Conservation (phyloP, 371 early-diverging fungal species). For the Parasitella parasitica region DNA sequence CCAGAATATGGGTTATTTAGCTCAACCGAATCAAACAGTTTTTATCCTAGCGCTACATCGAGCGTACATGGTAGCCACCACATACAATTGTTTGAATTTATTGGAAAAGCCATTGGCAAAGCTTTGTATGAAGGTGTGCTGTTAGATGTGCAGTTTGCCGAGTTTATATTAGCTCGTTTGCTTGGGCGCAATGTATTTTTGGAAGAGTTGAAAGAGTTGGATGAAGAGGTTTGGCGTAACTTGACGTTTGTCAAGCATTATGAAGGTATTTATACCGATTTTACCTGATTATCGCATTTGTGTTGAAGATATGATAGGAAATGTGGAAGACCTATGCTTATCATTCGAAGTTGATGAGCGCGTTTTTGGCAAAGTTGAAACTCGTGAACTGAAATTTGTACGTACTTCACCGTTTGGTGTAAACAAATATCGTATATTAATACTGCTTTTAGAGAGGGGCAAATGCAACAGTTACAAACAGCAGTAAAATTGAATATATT, state of each 20-base stretch:
- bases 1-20: slow-evolving; percentile 71
- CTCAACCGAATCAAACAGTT: slow-evolving; percentile 62
- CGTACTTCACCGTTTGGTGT: too few relatives aligned
- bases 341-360: slow-evolving; percentile 71
- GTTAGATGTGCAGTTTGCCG: slow-evolving; percentile 85
- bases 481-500: slow-evolving; percentile 77
- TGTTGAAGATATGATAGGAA: neutral
- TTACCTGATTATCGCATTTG: slow-evolving; percentile 29
- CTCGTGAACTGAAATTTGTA: slow-evolving; percentile 52
- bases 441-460: slow-evolving; percentile 72
- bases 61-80: slow-evolving; percentile 50
- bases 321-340: slow-evolving; percentile 61
- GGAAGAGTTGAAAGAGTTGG: slow-evolving; percentile 82
- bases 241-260: slow-evolving; percentile 81
- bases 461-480: slow-evolving; percentile 69
- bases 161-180: slow-evolving; percentile 81
- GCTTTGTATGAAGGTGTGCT: slow-evolving; percentile 89
- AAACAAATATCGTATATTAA: too few relatives aligned
- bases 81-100: slow-evolving; percentile 70
- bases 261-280: slow-evolving; percentile 39
- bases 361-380: slow-evolving; percentile 47
- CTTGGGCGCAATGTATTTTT: slow-evolving; percentile 73
- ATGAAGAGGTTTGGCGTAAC: slow-evolving; percentile 79
- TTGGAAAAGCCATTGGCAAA: slow-evolving; percentile 88
- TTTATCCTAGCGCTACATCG: slow-evolving; percentile 68